These are phyloP conservation scores for Meyerozyma carpophila DNA, from an alignment of 1,139 yeast genomes.

Conservation along the genomic window DNA sequence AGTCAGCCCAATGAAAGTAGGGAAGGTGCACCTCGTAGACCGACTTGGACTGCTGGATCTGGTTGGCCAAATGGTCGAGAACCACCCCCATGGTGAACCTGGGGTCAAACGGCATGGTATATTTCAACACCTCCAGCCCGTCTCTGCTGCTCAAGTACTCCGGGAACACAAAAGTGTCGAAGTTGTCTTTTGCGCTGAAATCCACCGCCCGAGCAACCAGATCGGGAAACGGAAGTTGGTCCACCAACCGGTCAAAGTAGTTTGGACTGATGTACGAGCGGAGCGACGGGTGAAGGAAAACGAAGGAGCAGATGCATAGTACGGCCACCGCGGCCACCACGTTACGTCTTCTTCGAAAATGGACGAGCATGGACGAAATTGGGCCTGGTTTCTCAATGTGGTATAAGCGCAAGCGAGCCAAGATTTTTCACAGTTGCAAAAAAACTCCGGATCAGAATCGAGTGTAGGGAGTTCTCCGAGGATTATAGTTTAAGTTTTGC, in stretches of 20 bases:
- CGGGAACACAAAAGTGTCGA: neutral
- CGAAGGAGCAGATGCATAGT: neutral
- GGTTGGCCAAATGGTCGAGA: constrained; percentile 14
- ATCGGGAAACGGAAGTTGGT: neutral
- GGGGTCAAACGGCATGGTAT: constrained; percentile 21
- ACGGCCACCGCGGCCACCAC: neutral
- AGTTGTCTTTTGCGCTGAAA: neutral
- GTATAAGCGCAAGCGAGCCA: neutral
- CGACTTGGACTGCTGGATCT: constrained; percentile 4
- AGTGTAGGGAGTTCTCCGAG: no score
- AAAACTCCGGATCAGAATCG: no score
- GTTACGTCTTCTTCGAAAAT: neutral
- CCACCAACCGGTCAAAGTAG: neutral
- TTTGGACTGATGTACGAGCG: neutral
- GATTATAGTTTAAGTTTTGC: no score
- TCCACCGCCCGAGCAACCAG: neutral
- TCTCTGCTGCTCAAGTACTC: neutral
- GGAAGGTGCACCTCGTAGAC: constrained; percentile 14
- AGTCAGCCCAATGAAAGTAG: constrained; percentile 35
- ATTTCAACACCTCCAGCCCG: neutral
- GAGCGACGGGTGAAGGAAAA: neutral
- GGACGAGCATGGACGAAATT: neutral
- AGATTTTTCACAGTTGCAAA: no score
- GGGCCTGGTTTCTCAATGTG: neutral
- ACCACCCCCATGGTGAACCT: constrained; percentile 25